Evolutionary conservation across 768 basidiomycete species (phyloP).

Genomic region (Boletus barrowsii): DNA sequence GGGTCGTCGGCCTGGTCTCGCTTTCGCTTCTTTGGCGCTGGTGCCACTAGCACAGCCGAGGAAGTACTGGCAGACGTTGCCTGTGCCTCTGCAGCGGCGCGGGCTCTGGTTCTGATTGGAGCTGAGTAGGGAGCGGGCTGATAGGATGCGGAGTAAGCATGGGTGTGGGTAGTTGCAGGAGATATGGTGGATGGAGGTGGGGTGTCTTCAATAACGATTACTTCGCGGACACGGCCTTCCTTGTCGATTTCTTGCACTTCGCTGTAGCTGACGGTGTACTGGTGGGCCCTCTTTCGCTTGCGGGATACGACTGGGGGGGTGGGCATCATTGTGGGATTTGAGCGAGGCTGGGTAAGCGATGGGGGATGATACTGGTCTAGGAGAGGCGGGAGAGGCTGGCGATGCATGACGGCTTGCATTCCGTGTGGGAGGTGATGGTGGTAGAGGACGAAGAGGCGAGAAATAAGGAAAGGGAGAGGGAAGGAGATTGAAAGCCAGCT

Average conservation of each 20-base stretch:
- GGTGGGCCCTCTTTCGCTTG: slow-evolving; percentile 81
- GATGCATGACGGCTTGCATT: slow-evolving; percentile 71
- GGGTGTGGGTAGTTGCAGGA: slow-evolving; percentile 67
- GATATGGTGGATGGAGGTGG: slow-evolving; percentile 76
- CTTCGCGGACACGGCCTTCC: slow-evolving; percentile 73
- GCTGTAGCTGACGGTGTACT: slow-evolving; percentile 81
- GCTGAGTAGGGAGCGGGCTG: slow-evolving; percentile 74
- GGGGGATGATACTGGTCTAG: slow-evolving; percentile 66
- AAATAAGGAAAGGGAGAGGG: slow-evolving; percentile 12
- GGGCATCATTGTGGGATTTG: slow-evolving; percentile 60
- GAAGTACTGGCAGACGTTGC: slow-evolving; percentile 64
- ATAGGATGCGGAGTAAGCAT: slow-evolving; percentile 73
- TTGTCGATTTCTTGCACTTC: slow-evolving; percentile 86
- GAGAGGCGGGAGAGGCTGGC: slow-evolving; percentile 58
- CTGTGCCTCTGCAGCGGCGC: slow-evolving; percentile 84
- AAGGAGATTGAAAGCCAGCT: slow-evolving; percentile 37
- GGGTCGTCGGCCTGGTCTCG: slow-evolving; percentile 72
- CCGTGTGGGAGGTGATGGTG: slow-evolving; percentile 56
- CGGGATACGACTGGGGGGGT: slow-evolving; percentile 71
- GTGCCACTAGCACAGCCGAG: slow-evolving; percentile 61
- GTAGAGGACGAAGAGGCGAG: slow-evolving; percentile 15
- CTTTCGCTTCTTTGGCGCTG: slow-evolving; percentile 81
- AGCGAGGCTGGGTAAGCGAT: slow-evolving; percentile 42
- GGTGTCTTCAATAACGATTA: slow-evolving; percentile 92
- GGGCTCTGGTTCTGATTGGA: slow-evolving; percentile 78